These are phyloP conservation scores for Russula compacta DNA, from an alignment of 768 basidiomycete species.

Conservation along the genomic window DNA sequence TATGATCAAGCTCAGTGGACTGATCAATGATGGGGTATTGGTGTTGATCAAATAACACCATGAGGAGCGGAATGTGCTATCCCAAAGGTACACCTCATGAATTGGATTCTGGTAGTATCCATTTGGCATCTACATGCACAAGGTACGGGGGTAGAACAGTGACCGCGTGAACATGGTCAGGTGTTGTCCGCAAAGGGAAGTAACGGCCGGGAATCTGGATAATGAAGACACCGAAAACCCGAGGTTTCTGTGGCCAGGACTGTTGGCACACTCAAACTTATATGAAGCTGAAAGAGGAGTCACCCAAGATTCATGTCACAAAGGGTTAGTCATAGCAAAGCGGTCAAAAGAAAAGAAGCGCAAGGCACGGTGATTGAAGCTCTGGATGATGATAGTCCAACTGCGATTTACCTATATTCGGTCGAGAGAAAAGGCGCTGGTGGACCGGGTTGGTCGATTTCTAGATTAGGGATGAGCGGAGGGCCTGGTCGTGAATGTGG, in stretches of 20 bases:
- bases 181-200: not conserved
- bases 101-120: not conserved
- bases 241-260: slow-evolving; percentile 1
- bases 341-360: slow-evolving; percentile 2
- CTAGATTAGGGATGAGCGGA: not conserved
- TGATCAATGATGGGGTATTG: slow-evolving; percentile 1
- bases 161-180: slow-evolving; percentile 7
- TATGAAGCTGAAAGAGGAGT: slow-evolving; percentile 1
- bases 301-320: slow-evolving; percentile 2
- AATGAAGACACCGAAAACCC: slow-evolving; percentile 3
- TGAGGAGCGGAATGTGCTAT: not conserved
- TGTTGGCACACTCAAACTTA: not conserved
- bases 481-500: not conserved
- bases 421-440: not conserved
- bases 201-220: not conserved
- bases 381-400: not conserved
- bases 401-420: slow-evolving; percentile 8
- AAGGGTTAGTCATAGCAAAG: slow-evolving; percentile 1
- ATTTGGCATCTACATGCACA: not conserved
- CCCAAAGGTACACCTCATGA: not conserved
- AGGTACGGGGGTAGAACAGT: not conserved
- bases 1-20: not conserved
- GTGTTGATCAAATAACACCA: slow-evolving; percentile 1
- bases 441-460: not conserved
- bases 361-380: slow-evolving; percentile 4